Conservation (phyloP, 768 basidiomycete genomes). For the Leucosporidium yakuticum region DNA sequence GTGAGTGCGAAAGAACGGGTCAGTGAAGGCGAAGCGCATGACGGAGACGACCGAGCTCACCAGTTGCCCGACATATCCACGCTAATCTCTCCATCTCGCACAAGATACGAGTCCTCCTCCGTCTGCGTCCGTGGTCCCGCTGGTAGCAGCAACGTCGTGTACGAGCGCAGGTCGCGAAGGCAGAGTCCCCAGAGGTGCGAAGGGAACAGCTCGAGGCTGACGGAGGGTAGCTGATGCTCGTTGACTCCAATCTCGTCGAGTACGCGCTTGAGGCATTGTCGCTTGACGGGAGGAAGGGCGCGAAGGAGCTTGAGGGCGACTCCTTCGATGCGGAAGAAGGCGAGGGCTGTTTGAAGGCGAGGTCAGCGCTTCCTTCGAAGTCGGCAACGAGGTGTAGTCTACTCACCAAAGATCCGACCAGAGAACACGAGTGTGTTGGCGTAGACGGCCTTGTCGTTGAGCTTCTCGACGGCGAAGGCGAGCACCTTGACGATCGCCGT, state of each 20-base stretch:
- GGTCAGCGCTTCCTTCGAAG: background rate
- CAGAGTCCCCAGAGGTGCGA: conserved; percentile 41
- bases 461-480: conserved; percentile 47
- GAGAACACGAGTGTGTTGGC: conserved; percentile 49
- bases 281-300: conserved; percentile 44
- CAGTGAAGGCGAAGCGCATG: fast-evolving
- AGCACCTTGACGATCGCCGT: conserved; percentile 43
- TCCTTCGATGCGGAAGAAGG: conserved; percentile 49
- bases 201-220: conserved; percentile 37
- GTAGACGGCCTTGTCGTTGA: conserved; percentile 48
- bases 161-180: conserved; percentile 40
- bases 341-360: conserved; percentile 40
- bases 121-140: background rate
- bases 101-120: conserved; percentile 42
- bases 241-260: conserved; percentile 34
- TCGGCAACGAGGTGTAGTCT: background rate
- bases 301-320: conserved; percentile 47
- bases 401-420: conserved; percentile 45
- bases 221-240: conserved; percentile 1
- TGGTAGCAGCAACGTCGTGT: conserved; percentile 27
- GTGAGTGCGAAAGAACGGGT: conserved; percentile 37
- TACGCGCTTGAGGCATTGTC: conserved; percentile 44
- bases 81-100: conserved; percentile 32
- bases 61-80: conserved; percentile 40
- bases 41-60: conserved; percentile 4